These are phyloP conservation scores for Triglochin maritima DNA, from an alignment of 106 monocot species.

Conservation along the genomic window DNA sequence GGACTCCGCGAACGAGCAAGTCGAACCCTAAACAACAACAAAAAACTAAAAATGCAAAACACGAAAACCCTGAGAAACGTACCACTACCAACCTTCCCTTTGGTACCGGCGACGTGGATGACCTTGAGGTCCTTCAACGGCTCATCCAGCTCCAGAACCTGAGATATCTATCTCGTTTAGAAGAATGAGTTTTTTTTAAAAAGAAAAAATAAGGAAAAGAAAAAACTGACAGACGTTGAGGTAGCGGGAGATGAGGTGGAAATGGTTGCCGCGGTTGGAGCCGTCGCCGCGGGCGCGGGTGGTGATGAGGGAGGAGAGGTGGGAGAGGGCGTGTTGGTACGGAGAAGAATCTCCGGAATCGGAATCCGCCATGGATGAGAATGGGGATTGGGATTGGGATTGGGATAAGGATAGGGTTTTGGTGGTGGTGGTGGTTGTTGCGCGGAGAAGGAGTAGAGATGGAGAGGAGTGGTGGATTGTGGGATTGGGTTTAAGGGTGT, in stretches of 20 bases:
- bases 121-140: slow-evolving; percentile 51
- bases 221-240: slow-evolving; percentile 30
- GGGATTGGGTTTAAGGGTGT: no score
- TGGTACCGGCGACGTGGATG: slow-evolving; percentile 91
- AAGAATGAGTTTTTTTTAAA: background rate
- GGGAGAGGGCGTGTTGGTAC: slow-evolving; percentile 64
- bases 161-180: background rate
- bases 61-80: background rate
- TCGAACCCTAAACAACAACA: slow-evolving; percentile 54
- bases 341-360: background rate
- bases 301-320: slow-evolving; percentile 80
- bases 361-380: no score
- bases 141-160: slow-evolving; percentile 78
- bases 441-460: background rate
- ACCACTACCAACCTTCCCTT: slow-evolving; percentile 56
- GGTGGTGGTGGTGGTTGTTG: slow-evolving; percentile 2
- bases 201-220: slow-evolving; percentile 2
- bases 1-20: slow-evolving; percentile 81
- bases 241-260: slow-evolving; percentile 64
- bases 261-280: slow-evolving; percentile 52
- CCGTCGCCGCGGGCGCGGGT: slow-evolving; percentile 46
- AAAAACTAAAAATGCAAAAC: background rate
- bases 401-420: background rate
- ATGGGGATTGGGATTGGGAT: no score
- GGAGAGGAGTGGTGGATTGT: background rate